Percentiles rank a stretch among this genome's conserved stretches.
phyloP scores from a whole-genome alignment of 2,329 filamentous ascomycete species.

The Paecilomyces dactylethromorphus region DNA sequence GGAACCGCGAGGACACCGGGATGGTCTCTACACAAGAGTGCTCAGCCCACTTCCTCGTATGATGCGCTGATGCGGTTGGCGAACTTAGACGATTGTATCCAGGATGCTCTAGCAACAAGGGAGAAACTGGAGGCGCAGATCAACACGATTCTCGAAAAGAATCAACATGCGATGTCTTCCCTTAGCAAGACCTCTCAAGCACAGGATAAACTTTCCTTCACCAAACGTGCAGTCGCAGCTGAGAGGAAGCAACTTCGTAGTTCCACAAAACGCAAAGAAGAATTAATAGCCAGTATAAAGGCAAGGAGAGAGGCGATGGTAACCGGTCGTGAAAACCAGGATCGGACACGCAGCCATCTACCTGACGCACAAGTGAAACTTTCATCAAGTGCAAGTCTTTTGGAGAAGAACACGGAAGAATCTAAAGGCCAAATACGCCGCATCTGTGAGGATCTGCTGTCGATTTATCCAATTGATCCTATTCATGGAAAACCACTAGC shows the following conservation, averaged over 20 bases:
- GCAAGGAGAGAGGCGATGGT: constrained; percentile 62
- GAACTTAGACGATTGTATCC: constrained; percentile 83
- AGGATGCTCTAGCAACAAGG: constrained; percentile 76
- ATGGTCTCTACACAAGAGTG: constrained; percentile 38
- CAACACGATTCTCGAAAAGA: constrained; percentile 43
- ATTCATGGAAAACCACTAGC: constrained; percentile 58
- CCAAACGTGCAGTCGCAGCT: constrained; percentile 48
- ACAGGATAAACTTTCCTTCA: constrained; percentile 32
- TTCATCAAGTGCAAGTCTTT: constrained; percentile 47
- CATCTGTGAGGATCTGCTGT: constrained; percentile 74
- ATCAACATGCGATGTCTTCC: constrained; percentile 23
- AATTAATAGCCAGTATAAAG: constrained; percentile 60
- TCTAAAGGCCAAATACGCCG: constrained; percentile 82
- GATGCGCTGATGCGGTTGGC: constrained; percentile 81
- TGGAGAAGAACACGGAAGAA: constrained; percentile 52
- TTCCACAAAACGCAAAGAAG: constrained; percentile 57
- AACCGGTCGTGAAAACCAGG: constrained; percentile 55
- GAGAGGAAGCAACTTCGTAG: constrained; percentile 62
- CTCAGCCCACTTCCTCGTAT: constrained; percentile 70
- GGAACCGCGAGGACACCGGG: constrained; percentile 17
- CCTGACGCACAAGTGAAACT: constrained; percentile 56
- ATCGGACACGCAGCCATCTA: constrained; percentile 55
- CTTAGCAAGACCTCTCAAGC: constrained; percentile 30
- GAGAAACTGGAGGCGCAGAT: constrained; percentile 73
- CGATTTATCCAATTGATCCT: constrained; percentile 75